Base-by-base conservation (phyloP, 163 green algal species). In the Coccomyxa subellipsoidea region DNA sequence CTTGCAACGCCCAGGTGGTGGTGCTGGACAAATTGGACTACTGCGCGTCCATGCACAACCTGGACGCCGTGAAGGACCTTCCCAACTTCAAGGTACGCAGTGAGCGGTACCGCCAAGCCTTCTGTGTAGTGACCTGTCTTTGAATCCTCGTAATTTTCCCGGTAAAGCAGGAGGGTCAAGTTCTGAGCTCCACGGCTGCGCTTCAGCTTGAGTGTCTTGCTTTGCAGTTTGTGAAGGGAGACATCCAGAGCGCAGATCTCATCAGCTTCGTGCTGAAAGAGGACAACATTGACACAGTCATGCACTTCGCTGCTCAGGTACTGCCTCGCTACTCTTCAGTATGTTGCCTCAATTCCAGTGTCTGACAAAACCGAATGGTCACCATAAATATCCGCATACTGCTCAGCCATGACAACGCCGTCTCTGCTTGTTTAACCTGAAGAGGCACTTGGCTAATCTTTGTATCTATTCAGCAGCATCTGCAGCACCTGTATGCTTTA, bases 21-120 rank as follows among this genome's bases (percentile, higher is more conserved):
- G 94, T 99, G 2, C 80, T 98, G 12, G 96, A 99, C 87, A 98
- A 97, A 87, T 87, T 99, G 76, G 97, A 99, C 86, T 98, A 98
- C 87, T 99, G 97, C 85, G 92, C 95, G 2, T 95, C 84, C 53
- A 29, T 96, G 76, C 90, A 93, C 25, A 99, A 99, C 86, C 86
- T 99, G 8, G 27, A 85, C 0, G 79, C 70, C 9, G 81, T 93
- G 6, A 82, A 85, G 34, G 79, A 90, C 36, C 77, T 87, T 12
- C 89, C 91, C 1, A 98, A 98, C 84, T 97, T 97, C 87, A 97
- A 97, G 87, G 93, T 94, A 73, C 18, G 40, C 9, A 9, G 7
- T 37, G 72, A 66, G 32, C 29, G 38, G 21, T 59, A 18, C 47
- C 47, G 72, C 73, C 35, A 29, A 7, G 8, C 0, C 25, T 40